Base-by-base conservation (phyloP, 106 monocot genomes). In the Narthecium ossifragum region DNA sequence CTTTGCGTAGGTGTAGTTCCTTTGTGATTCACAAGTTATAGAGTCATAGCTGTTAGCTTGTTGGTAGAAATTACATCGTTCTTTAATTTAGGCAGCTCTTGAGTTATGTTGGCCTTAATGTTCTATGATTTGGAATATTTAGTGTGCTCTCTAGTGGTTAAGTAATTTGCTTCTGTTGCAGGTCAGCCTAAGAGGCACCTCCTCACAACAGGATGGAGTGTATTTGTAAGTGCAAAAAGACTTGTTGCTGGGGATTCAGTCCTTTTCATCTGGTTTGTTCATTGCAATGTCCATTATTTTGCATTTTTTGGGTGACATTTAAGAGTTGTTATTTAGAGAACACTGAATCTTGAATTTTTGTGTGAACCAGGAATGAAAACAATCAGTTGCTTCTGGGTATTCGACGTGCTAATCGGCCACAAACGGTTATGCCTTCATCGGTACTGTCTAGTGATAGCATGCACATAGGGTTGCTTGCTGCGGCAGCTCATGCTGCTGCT, bases 161-260 rank as follows among this genome's bases (percentile, higher is more conserved):
- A 49, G 32, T 51, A n/a, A 0, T 47, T 30, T 30, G 15, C 11
- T 72, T 15, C 32, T 73, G 60, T 73, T 70, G 63, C 75, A 93
- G 93, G 93, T 66, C 93, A 93, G 59, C 93, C 93, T 46, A 93
- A 93, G 60, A 81, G 93, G 53, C 93, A 93, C 66, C 85, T 93
- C 48, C 82, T 93, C 7, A 93, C 93, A 18, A 93, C 93, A 8
- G 93, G 93, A 56, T 93, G 93, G 93, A 93, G 93, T 48, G 79
- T 88, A 25, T 93, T 93, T 72, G 93, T 93, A 27, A 93, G 82
- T 63, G 88, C 88, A 62, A 93, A 93, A 62, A 73, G 88, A 55
- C 88, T 93, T 56, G 84, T 88, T 14, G 85, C 93, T 2, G 93
- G 93, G n/a, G 93, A 93, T 68, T 88, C 93, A 26, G 88, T 93